Evolutionary conservation across 2,329 filamentous ascomycete species (phyloP), one percentile per base, ranked within the genome.

Genomic region (Thelonectria olida): DNA sequence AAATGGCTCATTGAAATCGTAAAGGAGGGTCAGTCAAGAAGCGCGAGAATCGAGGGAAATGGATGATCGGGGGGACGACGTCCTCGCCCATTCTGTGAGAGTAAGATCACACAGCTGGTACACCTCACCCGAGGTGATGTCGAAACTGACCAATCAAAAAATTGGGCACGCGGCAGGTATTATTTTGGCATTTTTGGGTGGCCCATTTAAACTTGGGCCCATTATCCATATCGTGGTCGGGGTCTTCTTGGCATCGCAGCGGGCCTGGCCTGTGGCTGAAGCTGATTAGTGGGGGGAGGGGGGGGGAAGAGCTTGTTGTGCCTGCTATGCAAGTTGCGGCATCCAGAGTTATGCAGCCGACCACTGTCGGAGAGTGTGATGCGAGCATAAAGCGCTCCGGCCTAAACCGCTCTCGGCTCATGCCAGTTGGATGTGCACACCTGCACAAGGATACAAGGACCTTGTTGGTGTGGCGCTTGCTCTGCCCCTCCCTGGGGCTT

Each of bases 71-170:
- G 72, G 71, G 72, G 67, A 66, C 61, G 61, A 69, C 67, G 69
- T 68, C 63, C 61, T 64, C 69, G 66, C 69, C 27, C 61, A 68
- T 72, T 71, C 67, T 70, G 68, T 63, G 63, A 63, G 65, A 64
- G 65, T 68, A 71, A 66, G 74, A 76, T 76, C 74, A 76, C 69
- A 74, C 67, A 70, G 65, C 55, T 62, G 68, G 71, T 74, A 73
- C 73, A 71, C 68, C 67, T 75, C 72, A 69, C 66, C 67, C 67
- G 66, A 75, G 70, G 71, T 74, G 74, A 74, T 70, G 74, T 72
- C 67, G 71, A 66, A 31, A 58, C 67, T 52, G 72, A 67, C 76
- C 76, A 79, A 78, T 78, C 75, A 79, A 70, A 78, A 78, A 78
- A 76, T 69, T 73, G 74, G 70, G 71, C 74, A 70, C 70, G 67